These are phyloP conservation scores for Jimgerdemannia lactiflua DNA, from an alignment of 192 early-diverging fungal genomes.

Conservation along the genomic window DNA sequence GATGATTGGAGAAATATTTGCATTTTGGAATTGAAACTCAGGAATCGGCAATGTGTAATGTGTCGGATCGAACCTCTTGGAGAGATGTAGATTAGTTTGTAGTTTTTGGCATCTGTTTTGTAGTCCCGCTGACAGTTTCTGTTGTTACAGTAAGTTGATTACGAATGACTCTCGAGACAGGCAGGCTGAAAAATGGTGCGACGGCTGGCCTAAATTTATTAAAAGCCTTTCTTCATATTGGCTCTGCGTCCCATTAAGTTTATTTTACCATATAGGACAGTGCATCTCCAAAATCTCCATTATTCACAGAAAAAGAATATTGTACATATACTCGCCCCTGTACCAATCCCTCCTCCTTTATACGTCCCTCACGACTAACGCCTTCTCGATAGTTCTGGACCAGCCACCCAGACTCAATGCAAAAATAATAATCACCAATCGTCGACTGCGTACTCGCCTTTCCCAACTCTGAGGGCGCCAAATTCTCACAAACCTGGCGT, in stretches of 20 bases:
- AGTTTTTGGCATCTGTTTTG: too few relatives aligned
- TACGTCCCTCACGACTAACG: conserved; percentile 46
- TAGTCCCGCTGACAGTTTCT: not conserved
- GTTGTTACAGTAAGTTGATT: conserved; percentile 17
- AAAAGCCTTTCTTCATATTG: too few relatives aligned
- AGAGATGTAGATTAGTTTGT: too few relatives aligned
- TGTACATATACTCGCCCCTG: not conserved
- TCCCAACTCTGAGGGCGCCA: too few relatives aligned
- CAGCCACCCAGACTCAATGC: conserved; percentile 35
- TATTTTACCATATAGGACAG: too few relatives aligned
- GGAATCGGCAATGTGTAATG: conserved; percentile 41
- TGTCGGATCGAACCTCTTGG: too few relatives aligned
- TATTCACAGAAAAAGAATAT: not conserved
- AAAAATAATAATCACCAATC: too few relatives aligned
- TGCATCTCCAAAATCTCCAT: too few relatives aligned
- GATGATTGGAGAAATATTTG: conserved; percentile 86
- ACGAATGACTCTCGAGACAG: conserved; percentile 7
- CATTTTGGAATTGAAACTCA: conserved; percentile 32
- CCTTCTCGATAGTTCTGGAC: conserved; percentile 68
- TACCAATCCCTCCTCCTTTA: not conserved
- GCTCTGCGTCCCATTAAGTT: too few relatives aligned
- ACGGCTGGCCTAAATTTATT: conserved; percentile 8
- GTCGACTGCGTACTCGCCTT: too few relatives aligned
- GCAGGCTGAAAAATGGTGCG: not conserved
- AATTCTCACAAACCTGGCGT: not conserved